Evolutionary conservation across 2,329 filamentous ascomycete genomes (phyloP), one percentile per base, ranked within the genome.

Genomic region (Xylaria arbuscula): DNA sequence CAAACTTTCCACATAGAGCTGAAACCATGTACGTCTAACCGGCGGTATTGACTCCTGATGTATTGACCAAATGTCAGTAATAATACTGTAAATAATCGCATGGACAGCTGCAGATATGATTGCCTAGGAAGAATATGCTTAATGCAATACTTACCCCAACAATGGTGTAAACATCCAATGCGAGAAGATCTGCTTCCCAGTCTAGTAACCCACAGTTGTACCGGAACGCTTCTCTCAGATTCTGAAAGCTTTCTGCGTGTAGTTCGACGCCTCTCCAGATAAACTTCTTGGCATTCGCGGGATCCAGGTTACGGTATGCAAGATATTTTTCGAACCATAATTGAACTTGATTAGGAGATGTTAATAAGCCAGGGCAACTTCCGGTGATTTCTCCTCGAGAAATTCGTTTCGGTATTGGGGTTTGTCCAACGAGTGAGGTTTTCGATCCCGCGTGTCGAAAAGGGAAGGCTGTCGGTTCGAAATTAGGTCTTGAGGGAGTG

Each of bases 121-220:
- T 28, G 28, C 17, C 4, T 11, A 28, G 1, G 19, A 22, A 47
- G 5, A 28, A 17, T n/a, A 2, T 8, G 34, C 24, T 28, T 15
- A 22, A 45, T 36, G 59, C 28, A 36, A 28, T 7, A 45, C 68
- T 32, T 24, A 69, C 72, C 60, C 70, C 42, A 13, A 74, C 42
- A n/a, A 72, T 70, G 1, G 11, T 54, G 34, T 61, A 59, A 1
- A 74, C 59, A 36, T 73, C 72, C 24, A 38, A 53, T 22, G 69
- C 69, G 13, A 74, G 50, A 1, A 69, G 28, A 17, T 69, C 60
- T 2, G 73, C 72, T 54, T 74, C 72, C 67, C 70, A 72, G 8
- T 64, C 60, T 4, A 61, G 51, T 57, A 64, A 22, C n/a, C 45
- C 55, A 34, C 70, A 74, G 32, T 70, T 38, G 8, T 45, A 60